Conservation (phyloP, 352 stramenopile species). For the Thraustochytrium striatum region DNA sequence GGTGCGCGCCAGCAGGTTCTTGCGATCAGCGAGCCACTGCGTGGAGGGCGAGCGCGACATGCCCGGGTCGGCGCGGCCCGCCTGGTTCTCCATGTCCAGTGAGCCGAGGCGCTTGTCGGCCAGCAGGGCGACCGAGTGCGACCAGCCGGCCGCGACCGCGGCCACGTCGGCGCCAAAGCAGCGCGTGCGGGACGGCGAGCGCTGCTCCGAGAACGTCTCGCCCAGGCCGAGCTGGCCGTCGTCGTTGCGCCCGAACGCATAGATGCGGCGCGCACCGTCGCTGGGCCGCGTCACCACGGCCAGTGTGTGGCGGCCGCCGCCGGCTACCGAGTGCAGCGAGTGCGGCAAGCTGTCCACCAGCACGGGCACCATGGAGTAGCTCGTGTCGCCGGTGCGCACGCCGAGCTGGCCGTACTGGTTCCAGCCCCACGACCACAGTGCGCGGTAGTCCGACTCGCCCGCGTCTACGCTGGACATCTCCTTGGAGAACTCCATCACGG, state of each 20-base stretch:
- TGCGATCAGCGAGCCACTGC: slow-evolving; percentile 7
- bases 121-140: slow-evolving; percentile 23
- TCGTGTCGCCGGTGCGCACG: neutral
- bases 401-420: slow-evolving; percentile 59
- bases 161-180: slow-evolving; percentile 26
- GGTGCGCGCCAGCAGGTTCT: neutral
- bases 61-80: neutral
- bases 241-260: slow-evolving; percentile 57
- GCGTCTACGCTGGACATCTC: slow-evolving; percentile 20
- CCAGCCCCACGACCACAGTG: slow-evolving; percentile 59
- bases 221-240: slow-evolving; percentile 59
- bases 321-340: slow-evolving; percentile 44
- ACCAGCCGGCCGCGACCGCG: slow-evolving; percentile 14
- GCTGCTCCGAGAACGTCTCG: slow-evolving; percentile 48
- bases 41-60: slow-evolving; percentile 16
- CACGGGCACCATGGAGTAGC: slow-evolving; percentile 49
- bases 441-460: slow-evolving; percentile 36
- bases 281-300: slow-evolving; percentile 48
- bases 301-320: slow-evolving; percentile 57
- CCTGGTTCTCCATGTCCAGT: neutral
- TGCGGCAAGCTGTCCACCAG: neutral
- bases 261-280: slow-evolving; percentile 51
- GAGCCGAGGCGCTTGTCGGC: neutral
- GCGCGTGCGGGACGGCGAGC: slow-evolving; percentile 23
- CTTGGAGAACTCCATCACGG: slow-evolving; percentile 50